Conservation (phyloP, 106 monocot genomes). For the Allium cepa region DNA sequence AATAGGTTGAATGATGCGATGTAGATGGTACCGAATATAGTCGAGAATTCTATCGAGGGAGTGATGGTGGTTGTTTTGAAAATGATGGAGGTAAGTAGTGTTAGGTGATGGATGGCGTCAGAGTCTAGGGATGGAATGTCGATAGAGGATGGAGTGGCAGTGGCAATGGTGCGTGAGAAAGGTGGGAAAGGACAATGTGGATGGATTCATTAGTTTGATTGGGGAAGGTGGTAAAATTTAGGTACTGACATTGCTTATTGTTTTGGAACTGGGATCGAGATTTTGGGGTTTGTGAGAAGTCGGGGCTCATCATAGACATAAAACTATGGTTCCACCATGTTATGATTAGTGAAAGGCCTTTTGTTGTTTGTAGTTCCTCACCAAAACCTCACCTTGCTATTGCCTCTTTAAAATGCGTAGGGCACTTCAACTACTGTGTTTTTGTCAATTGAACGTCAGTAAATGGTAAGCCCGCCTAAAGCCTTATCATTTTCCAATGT, state of each 20-base stretch:
- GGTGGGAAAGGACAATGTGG: slow-evolving; percentile 58
- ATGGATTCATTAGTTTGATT: slow-evolving; percentile 49
- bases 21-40: slow-evolving; percentile 46
- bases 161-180: slow-evolving; percentile 49
- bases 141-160: slow-evolving; percentile 39
- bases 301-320: too few species aligned
- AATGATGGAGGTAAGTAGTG: slow-evolving; percentile 27
- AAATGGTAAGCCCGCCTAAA: too few species aligned
- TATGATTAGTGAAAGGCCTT: too few species aligned
- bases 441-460: too few species aligned
- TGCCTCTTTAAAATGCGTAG: too few species aligned
- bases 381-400: too few species aligned
- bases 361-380: too few species aligned
- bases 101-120: not conserved
- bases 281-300: not conserved
- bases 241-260: not conserved
- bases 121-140: slow-evolving; percentile 43
- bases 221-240: slow-evolving; percentile 44
- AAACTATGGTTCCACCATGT: too few species aligned
- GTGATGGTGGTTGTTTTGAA: slow-evolving; percentile 21
- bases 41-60: slow-evolving; percentile 31
- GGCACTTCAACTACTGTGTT: too few species aligned
- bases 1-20: slow-evolving; percentile 44
- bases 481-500: too few species aligned
- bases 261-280: not conserved